phyloP scores from a whole-genome alignment of 331 rosid genomes.

The Phaseolus coccineus region DNA sequence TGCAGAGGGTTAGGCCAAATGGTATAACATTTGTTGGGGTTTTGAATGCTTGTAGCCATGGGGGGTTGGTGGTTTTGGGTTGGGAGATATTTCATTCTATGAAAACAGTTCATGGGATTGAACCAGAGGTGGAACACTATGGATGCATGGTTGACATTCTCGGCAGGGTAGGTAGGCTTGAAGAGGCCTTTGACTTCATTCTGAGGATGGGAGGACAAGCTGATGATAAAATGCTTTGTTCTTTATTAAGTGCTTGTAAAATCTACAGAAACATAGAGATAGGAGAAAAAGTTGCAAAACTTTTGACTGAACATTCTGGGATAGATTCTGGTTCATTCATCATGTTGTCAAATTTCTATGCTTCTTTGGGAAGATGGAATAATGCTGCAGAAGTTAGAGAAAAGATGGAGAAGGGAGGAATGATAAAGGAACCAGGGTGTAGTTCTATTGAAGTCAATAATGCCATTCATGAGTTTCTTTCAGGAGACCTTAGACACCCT shows the following conservation, averaged over 20 bases:
- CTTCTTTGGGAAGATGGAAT: constrained; percentile 58
- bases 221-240: constrained; percentile 62
- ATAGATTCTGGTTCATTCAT: constrained; percentile 62
- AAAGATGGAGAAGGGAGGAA: constrained; percentile 57
- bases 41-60: constrained; percentile 63
- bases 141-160: constrained; percentile 73
- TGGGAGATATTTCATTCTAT: constrained; percentile 54
- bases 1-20: constrained; percentile 51
- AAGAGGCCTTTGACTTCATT: constrained; percentile 58
- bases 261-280: constrained; percentile 50
- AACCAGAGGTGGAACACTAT: constrained; percentile 59
- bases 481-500: constrained; percentile 59
- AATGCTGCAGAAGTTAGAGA: constrained; percentile 52
- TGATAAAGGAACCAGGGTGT: constrained; percentile 63
- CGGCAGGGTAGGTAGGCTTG: constrained; percentile 54
- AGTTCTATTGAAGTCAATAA: constrained; percentile 64
- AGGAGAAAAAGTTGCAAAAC: constrained; percentile 60
- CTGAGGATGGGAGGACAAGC: constrained; percentile 46
- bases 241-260: constrained; percentile 64
- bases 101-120: constrained; percentile 47
- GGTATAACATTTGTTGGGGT: constrained; percentile 56
- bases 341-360: constrained; percentile 60
- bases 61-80: constrained; percentile 58
- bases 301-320: constrained; percentile 47
- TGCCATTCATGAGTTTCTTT: constrained; percentile 58